Conservation (phyloP, 345 rosid genomes). For the Ceriops tagal region DNA sequence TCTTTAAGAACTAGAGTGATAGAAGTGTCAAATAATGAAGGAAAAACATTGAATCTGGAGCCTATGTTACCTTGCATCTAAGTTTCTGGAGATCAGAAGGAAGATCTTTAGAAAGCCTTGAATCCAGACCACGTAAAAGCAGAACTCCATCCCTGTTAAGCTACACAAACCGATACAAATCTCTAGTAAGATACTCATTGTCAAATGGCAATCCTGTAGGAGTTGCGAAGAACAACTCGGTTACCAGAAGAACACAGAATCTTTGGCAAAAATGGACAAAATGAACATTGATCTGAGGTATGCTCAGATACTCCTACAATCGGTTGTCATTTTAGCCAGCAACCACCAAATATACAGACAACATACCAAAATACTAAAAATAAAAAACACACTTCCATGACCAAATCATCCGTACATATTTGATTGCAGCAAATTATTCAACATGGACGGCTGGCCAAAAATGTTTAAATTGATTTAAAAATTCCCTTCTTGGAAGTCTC, state of each 20-base stretch:
- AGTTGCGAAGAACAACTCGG: slow-evolving; percentile 4
- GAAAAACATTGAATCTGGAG: background rate
- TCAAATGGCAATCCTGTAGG: slow-evolving; percentile 1
- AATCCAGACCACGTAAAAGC: slow-evolving; percentile 85
- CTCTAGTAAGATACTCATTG: slow-evolving; percentile 5
- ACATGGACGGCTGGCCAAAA: background rate
- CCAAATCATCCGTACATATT: background rate
- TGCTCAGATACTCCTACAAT: background rate
- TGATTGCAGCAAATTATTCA: slow-evolving; percentile 3
- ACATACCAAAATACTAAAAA: background rate
- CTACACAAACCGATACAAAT: slow-evolving; percentile 40
- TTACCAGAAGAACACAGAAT: background rate
- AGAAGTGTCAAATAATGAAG: background rate
- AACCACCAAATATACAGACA: background rate
- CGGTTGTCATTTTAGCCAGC: background rate
- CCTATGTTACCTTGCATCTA: slow-evolving; percentile 70
- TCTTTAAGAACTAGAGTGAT: no score
- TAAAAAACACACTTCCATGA: no score
- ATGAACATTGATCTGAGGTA: background rate
- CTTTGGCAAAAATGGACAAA: background rate
- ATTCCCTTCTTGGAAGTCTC: no score
- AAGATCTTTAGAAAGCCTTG: slow-evolving; percentile 89
- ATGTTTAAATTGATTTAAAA: no score
- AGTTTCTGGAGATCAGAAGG: slow-evolving; percentile 93
- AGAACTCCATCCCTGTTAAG: slow-evolving; percentile 80